These are phyloP conservation scores for Colletotrichum tanaceti DNA, from an alignment of 2,329 filamentous ascomycete genomes.

Conservation along the genomic window DNA sequence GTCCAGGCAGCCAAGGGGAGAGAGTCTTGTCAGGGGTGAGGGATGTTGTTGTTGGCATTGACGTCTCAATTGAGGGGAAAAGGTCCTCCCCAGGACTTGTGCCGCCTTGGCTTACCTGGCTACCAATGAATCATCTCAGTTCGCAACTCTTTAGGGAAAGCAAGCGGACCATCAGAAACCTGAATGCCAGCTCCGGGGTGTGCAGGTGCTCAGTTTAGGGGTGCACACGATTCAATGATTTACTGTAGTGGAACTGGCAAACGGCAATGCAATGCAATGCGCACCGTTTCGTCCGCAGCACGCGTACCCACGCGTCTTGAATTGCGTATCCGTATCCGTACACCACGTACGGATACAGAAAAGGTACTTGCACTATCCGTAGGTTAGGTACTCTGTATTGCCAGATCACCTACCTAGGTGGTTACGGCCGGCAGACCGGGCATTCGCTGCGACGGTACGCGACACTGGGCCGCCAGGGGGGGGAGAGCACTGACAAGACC, in stretches of 20 bases:
- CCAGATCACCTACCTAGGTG: too few relatives aligned
- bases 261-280: too few relatives aligned
- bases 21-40: background rate
- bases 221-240: too few relatives aligned
- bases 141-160: background rate
- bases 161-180: background rate
- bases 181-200: background rate
- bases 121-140: conserved; percentile 9
- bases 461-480: background rate
- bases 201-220: too few relatives aligned
- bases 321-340: background rate
- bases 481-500: conserved; percentile 22
- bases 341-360: background rate
- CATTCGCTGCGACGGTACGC: conserved; percentile 2
- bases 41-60: conserved; percentile 4
- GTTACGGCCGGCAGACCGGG: background rate
- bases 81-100: conserved; percentile 6
- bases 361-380: too few relatives aligned
- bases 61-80: conserved; percentile 2
- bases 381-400: too few relatives aligned
- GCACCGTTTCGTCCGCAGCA: background rate
- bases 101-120: background rate
- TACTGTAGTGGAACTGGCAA: too few relatives aligned
- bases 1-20: conserved; percentile 17
- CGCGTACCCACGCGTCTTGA: background rate